A percentile compares a stretch with the other conserved stretches of the same genome.
Conservation (phyloP, 108 stramenopile genomes). For the Skeletonema menzelii region DNA sequence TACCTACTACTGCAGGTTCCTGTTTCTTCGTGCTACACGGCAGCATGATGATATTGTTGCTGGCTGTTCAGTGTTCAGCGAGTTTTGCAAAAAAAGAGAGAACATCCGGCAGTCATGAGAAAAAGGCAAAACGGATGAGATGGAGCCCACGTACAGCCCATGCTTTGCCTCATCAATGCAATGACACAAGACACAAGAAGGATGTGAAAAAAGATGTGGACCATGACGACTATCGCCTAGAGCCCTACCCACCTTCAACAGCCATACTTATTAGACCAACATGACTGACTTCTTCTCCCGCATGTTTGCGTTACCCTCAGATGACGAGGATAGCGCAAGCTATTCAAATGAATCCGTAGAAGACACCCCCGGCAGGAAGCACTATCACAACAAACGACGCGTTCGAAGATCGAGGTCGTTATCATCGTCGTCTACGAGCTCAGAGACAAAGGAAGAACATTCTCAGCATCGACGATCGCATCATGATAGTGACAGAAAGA, state of each 20-base stretch:
- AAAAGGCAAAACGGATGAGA: too few species aligned
- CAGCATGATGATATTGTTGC: too few species aligned
- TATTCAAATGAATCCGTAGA: neutral
- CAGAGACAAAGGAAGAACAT: constrained; percentile 7
- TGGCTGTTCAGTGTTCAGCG: too few species aligned
- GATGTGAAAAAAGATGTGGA: too few species aligned
- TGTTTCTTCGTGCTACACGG: too few species aligned
- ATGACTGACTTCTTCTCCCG: constrained; percentile 1
- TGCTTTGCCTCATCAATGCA: too few species aligned
- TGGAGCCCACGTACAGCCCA: too few species aligned
- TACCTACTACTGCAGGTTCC: neutral
- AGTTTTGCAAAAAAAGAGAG: too few species aligned
- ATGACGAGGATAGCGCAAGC: neutral
- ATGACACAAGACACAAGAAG: too few species aligned
- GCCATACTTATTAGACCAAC: neutral
- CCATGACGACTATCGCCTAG: too few species aligned
- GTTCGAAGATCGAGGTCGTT: neutral
- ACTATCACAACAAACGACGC: neutral
- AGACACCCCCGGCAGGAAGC: neutral
- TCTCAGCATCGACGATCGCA: neutral
- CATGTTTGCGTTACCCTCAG: neutral
- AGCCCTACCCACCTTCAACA: too few species aligned
- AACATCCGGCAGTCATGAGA: too few species aligned
- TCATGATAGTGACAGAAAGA: neutral
- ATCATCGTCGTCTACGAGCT: neutral